Conservation (phyloP, 768 basidiomycete genomes). For the Leccinum uliginosum region DNA sequence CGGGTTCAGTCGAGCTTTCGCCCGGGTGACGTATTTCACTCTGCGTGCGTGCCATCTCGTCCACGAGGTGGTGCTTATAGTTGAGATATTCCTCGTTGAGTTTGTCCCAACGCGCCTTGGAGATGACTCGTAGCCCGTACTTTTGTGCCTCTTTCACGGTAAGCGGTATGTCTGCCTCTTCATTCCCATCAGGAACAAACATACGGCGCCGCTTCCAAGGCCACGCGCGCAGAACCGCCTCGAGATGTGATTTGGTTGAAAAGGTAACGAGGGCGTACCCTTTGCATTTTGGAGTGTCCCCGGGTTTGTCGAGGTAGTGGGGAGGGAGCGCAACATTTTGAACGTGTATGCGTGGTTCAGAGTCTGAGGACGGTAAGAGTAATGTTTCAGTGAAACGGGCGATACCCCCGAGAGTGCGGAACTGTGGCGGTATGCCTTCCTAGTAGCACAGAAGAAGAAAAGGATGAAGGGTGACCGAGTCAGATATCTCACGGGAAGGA, state of each 20-base stretch:
- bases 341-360: constrained; percentile 26
- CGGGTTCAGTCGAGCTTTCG: neutral
- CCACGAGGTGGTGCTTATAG: constrained; percentile 53
- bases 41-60: constrained; percentile 34
- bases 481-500: neutral
- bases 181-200: neutral
- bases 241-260: constrained; percentile 34
- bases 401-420: constrained; percentile 49
- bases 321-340: constrained; percentile 56
- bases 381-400: constrained; percentile 41
- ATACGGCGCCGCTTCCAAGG: constrained; percentile 46
- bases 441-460: constrained; percentile 20
- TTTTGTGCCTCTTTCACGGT: constrained; percentile 43
- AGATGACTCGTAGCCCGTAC: constrained; percentile 56
- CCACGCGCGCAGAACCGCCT: constrained; percentile 48
- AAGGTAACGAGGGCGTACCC: constrained; percentile 74
- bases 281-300: constrained; percentile 55
- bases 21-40: neutral
- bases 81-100: constrained; percentile 67
- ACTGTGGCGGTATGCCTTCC: constrained; percentile 66
- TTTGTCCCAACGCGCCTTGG: constrained; percentile 58
- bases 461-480: neutral
- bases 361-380: constrained; percentile 14
- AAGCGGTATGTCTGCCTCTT: neutral
- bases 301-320: constrained; percentile 60